phyloP scores from a whole-genome alignment of 441 rosid species.

The Erodium texanum region DNA sequence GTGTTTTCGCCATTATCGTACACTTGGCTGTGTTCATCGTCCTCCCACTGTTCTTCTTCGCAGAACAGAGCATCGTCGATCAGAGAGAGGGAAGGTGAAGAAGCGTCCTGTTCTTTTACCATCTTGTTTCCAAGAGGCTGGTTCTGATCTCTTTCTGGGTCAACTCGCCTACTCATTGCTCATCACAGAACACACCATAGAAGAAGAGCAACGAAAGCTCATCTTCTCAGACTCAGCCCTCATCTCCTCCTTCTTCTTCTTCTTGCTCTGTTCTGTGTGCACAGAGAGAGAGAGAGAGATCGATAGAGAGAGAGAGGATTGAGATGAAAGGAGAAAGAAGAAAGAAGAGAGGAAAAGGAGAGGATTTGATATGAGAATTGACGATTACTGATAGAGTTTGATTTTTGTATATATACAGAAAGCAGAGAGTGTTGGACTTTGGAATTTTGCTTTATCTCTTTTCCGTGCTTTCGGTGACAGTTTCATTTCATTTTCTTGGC shows the following conservation, averaged over 20 bases:
- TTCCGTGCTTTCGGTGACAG: background rate
- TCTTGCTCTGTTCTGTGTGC: background rate
- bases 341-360: background rate
- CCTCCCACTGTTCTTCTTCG: constrained; percentile 68
- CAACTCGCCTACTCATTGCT: background rate
- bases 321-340: background rate
- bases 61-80: constrained; percentile 58
- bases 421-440: background rate
- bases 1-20: constrained; percentile 12
- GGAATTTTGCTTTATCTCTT: background rate
- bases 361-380: constrained; percentile 14
- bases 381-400: constrained; percentile 21
- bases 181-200: background rate
- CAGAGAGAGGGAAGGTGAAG: constrained; percentile 20
- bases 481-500: background rate
- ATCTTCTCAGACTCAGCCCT: background rate
- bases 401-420: constrained; percentile 5
- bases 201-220: background rate
- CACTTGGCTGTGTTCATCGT: constrained; percentile 26
- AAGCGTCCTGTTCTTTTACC: constrained; percentile 25
- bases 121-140: background rate
- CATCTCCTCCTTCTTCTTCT: background rate
- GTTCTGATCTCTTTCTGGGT: background rate
- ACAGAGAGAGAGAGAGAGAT: constrained; percentile 7
- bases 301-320: background rate